Base-by-base conservation (phyloP, 2,329 filamentous ascomycete species). In the Aspergillus fumigatiaffinis region DNA sequence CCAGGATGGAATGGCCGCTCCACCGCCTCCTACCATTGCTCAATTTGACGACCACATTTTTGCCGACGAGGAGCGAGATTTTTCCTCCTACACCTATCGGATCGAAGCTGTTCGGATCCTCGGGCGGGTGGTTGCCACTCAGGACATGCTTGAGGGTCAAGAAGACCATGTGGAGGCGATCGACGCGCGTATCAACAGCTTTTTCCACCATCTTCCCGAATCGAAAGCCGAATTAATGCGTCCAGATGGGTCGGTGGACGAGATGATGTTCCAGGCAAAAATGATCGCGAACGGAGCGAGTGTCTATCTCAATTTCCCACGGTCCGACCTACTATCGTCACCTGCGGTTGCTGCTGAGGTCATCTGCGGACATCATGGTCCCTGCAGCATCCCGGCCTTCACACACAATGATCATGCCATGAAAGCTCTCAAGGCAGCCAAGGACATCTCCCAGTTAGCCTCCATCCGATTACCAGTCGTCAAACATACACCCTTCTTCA, bases 181-280 rank as follows among this genome's bases (percentile, higher is more conserved):
- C 46, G 81, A 84, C 67, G 79, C 80, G 12, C 73, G 77, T 50
- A 80, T 88, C 49, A 80, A 81, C 14, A 92, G 91, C 70, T 96
- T 91, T 90, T 83, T 86, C 54, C 83, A 93, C 50, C 89, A 94
- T 66, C 79, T 96, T 0, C 92, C 92, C 0, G 79, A 82, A 17
- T 80, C 80, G 14, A 95, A 95, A 75, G 81, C 81, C 55, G 84
- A 90, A 59, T 80, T 90, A 17, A 78, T 95, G 53, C 83, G 85
- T 58, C 82, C 84, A 60, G 84, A 88, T 64, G 87, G 90, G 32
- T 82, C 85, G 53, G 80, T 92, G 10, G 92, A 97, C 70, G 91
- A 96, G 74, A 88, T 96, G 83, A 87, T 96, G 74, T 96, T 96
- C 76, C 91, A 95, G 71, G 92, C 90, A 0, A 88, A 90, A 61